Conservation (phyloP, 2,329 filamentous ascomycete species). For the Cladorrhinum sp. region DNA sequence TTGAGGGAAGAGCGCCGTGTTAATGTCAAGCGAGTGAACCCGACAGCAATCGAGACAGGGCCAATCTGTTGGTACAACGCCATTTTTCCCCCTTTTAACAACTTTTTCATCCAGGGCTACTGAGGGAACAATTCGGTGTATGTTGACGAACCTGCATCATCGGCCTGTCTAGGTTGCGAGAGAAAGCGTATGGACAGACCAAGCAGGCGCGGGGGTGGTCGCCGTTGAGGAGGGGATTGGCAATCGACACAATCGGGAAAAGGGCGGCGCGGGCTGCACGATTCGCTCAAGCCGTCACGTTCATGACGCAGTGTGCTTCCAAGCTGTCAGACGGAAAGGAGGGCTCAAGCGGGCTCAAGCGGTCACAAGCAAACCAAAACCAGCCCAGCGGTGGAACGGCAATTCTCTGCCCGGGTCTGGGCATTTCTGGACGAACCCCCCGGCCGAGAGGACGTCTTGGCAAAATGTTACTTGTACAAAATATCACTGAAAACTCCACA, state of each 20-base stretch:
- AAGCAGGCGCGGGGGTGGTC: constrained; percentile 10
- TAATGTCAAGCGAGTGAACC: constrained; percentile 23
- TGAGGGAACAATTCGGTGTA: constrained; percentile 5
- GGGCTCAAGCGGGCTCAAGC: not conserved
- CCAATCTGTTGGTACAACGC: constrained; percentile 21
- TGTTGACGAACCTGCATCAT: constrained; percentile 25
- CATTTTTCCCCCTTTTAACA: constrained; percentile 22
- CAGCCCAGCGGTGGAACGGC: constrained; percentile 19
- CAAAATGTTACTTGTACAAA: not conserved
- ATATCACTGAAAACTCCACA: too few species aligned
- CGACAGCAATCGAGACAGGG: constrained; percentile 20
- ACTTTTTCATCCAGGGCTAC: constrained; percentile 10
- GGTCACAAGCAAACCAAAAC: not conserved
- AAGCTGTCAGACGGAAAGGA: constrained; percentile 12
- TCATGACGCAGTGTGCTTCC: constrained; percentile 26
- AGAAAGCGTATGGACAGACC: constrained; percentile 10
- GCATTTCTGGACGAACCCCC: not conserved
- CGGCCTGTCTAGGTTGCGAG: constrained; percentile 12
- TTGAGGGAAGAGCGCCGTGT: constrained; percentile 15
- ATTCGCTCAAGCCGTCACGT: constrained; percentile 19
- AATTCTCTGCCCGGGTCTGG: constrained; percentile 18
- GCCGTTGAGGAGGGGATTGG: constrained; percentile 6
- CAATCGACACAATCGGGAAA: constrained; percentile 7
- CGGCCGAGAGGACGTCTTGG: not conserved
- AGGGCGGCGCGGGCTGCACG: constrained; percentile 13